Evolutionary conservation across 169 alveolate species (phyloP), one percentile per base, ranked within the genome.

Genomic region (Plasmodium billcollinsi): DNA sequence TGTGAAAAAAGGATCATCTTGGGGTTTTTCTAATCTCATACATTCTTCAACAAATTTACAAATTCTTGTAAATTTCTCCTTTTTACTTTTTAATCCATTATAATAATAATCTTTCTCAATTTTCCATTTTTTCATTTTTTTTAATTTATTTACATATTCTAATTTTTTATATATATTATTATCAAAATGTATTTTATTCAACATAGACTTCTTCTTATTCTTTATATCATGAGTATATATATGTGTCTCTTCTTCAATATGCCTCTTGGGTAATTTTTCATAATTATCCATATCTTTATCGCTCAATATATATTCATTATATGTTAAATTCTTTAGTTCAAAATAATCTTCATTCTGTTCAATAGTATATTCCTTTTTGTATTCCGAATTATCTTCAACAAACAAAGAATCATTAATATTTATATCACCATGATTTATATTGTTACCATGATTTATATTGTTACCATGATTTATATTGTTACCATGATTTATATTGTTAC

Each of bases 121-220:
- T 21, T 58, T 12, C 14, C 8, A 12, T 3, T 52, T 67, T 4
- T 5, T 83, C 18, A 59, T 21, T 59, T 52, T 45, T 83, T 83
- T 83, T 50, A 83, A 29, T 14, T 49, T 71, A 43, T 83, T 83
- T 47, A 83, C 6, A n/a, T 58, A 49, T 58, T 83, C 91, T n/a
- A 83, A 54, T 29, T 83, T 83, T 18, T 83, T 71, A 21, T 83
- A 83, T 52, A 83, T 62, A 3, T 47, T 61, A 39, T 5, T 39
- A 39, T 39, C 47, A 39, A n/a, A 24, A 12, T 39, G 7, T 39
- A 39, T 39, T 5, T 39, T 39, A 39, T 39, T 39, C 9, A 39
- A 5, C 9, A 39, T 5, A 39, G 47, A 8, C 47, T 54, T 63
- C 3, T 39, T 74, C 45, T 3, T 24, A 24, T 6, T 11, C 0